Percentiles rank a stretch among this genome's conserved stretches.
phyloP scores from a whole-genome alignment of 2,329 filamentous ascomycete genomes.

The Hymenotorrendiella dingleyae region DNA sequence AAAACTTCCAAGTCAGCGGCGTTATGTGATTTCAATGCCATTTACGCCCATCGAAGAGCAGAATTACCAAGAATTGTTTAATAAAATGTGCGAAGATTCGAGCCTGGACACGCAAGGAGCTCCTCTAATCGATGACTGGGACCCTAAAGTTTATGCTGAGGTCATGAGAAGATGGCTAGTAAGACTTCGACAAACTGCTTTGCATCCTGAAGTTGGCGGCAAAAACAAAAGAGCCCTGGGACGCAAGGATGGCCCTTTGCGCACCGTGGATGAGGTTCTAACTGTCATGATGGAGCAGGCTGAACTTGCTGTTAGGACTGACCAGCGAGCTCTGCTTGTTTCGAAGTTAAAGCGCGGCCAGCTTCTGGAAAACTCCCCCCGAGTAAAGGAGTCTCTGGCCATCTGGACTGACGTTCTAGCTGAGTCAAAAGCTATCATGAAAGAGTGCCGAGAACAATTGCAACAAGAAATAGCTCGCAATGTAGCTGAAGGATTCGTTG shows the following conservation, averaged over 20 bases:
- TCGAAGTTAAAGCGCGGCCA: conserved; percentile 67
- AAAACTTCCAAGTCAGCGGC: conserved; percentile 71
- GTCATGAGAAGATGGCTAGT: conserved; percentile 74
- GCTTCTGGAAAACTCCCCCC: conserved; percentile 67
- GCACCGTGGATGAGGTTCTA: conserved; percentile 80
- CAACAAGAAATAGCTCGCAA: conserved; percentile 38
- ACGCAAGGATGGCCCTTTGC: conserved; percentile 58
- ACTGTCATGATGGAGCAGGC: conserved; percentile 88
- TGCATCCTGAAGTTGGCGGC: conserved; percentile 77
- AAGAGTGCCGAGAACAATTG: conserved; percentile 59
- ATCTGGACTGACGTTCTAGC: conserved; percentile 59
- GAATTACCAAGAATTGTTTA: conserved; percentile 72
- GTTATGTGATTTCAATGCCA: conserved; percentile 81
- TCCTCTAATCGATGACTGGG: conserved; percentile 62
- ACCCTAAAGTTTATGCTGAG: conserved; percentile 54
- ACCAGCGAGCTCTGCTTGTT: conserved; percentile 62
- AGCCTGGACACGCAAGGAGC: conserved; percentile 59
- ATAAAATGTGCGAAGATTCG: conserved; percentile 66
- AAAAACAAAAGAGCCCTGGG: conserved; percentile 60
- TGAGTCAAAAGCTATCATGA: conserved; percentile 47
- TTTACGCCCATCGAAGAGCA: conserved; percentile 90
- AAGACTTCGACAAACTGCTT: conserved; percentile 71
- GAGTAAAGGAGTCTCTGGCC: conserved; percentile 59
- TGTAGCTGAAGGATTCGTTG: conserved; percentile 3
- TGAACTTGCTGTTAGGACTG: conserved; percentile 56